Base-by-base conservation (phyloP, 2,329 filamentous ascomycete species). In the Fusarium virguliforme region DNA sequence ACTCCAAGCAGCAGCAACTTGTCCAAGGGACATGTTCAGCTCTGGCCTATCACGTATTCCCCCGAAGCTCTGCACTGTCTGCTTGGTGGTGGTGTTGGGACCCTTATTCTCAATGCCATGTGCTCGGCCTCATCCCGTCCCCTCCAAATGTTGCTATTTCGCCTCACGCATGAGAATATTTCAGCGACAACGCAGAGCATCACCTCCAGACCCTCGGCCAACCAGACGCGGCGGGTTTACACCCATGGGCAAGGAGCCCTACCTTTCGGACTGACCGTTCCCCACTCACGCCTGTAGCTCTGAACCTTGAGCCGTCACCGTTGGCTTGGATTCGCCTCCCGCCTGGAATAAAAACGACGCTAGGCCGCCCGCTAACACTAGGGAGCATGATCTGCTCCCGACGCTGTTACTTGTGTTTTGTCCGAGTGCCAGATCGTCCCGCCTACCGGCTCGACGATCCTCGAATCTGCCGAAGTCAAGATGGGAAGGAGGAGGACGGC, bases 221-320 rank as follows among this genome's bases (percentile, higher is more conserved):
- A 48, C 43, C 43, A 48, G 24, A 28, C 8, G n/a, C 38, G 34
- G 6, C 41, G 26, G 28, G 48, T 35, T 34, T 32, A 51, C 22
- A 35, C 53, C 15, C 24, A 30, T 35, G 40, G 40, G 30, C 28
- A 30, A 24, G 28, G 30, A 35, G 40, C 40, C 55, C 34, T 40
- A 60, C 57, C 57, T 51, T 51, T 46, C 40, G 32, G 59, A 63
- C 51, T 58, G 37, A 13, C 48, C 37, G 53, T 26, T 68, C 46
- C 38, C 34, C 22, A 37, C 51, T 35, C 28, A 43, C 15, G 9
- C 30, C 24, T 56, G 48, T 65, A 56, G 67, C 41, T 46, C 34
- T 30, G 59, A 70, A 67, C 40, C 24, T 67, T 67, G 37, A 46
- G 51, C 48, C 43, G 51, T 10, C 22, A 40, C 32, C 60, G 35